Percentiles rank a stretch among this genome's conserved stretches.
Conservation (phyloP, 2,329 filamentous ascomycete species). For the Cadophora luteo-olivacea region DNA sequence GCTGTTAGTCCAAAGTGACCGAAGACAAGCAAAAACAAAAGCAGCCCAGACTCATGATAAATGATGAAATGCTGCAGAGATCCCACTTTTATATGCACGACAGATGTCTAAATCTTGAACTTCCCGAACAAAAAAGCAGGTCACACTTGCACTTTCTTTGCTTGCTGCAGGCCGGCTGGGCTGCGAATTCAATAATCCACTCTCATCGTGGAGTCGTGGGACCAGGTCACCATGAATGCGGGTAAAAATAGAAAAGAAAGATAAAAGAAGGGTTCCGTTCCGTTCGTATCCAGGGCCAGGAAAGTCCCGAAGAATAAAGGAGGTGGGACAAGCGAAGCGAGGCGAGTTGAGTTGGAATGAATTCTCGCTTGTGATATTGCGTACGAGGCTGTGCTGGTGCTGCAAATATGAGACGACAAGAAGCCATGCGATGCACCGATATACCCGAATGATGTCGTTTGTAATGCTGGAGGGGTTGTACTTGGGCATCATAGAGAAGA, state of each 20-base stretch:
- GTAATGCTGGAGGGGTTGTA: slow-evolving; percentile 1
- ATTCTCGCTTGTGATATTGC: neutral
- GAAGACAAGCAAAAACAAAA: neutral
- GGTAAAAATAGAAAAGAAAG: slow-evolving; percentile 15
- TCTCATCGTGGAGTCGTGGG: neutral
- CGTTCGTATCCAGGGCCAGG: slow-evolving; percentile 6
- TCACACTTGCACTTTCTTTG: slow-evolving; percentile 1
- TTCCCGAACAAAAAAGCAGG: neutral
- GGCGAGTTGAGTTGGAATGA: neutral
- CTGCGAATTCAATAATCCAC: slow-evolving; percentile 7
- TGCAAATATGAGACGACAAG: slow-evolving; percentile 3
- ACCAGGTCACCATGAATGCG: neutral
- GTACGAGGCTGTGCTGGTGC: slow-evolving; percentile 13
- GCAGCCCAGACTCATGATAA: neutral
- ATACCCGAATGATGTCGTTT: neutral
- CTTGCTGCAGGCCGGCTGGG: neutral
- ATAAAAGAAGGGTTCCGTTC: neutral
- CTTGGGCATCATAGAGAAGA: neutral
- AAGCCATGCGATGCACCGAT: neutral
- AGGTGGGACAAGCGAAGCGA: neutral
- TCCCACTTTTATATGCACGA: slow-evolving; percentile 14
- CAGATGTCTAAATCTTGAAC: neutral
- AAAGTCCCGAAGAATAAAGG: neutral
- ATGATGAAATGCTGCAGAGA: slow-evolving; percentile 2
- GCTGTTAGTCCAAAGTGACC: neutral